Evolutionary conservation across 208 protist species (phyloP).

Genomic region (Porcisia deanei): DNA sequence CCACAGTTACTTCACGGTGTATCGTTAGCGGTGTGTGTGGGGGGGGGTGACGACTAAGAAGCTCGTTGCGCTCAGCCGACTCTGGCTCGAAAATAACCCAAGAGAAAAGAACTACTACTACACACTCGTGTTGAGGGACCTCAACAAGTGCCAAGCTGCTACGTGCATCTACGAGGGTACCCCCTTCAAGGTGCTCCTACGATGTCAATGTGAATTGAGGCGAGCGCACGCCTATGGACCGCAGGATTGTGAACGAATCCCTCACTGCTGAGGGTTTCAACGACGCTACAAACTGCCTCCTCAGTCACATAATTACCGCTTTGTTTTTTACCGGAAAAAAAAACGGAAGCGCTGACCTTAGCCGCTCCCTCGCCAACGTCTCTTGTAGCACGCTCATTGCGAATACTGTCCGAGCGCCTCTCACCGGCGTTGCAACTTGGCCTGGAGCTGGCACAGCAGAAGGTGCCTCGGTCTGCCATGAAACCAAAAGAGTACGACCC

Average conservation of each 20-base stretch:
- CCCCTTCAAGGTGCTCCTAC: slow-evolving; percentile 18
- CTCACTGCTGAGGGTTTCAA: slow-evolving; percentile 21
- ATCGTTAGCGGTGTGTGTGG: slow-evolving; percentile 9
- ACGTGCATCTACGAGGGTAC: slow-evolving; percentile 14
- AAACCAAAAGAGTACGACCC: too few species aligned
- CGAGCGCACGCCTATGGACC: slow-evolving; percentile 8
- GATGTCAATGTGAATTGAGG: slow-evolving; percentile 21
- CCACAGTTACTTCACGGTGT: background rate
- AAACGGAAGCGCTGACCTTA: slow-evolving; percentile 20
- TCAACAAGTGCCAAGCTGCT: background rate
- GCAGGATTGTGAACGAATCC: slow-evolving; percentile 22
- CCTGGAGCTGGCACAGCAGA: background rate
- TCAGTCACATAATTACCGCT: slow-evolving; percentile 22
- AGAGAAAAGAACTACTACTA: too few species aligned
- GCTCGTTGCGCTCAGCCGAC: too few species aligned
- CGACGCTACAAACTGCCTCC: slow-evolving; percentile 27
- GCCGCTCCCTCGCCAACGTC: slow-evolving; percentile 12
- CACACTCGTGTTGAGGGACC: too few species aligned
- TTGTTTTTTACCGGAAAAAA: slow-evolving; percentile 20
- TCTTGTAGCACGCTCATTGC: too few species aligned
- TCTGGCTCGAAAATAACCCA: too few species aligned
- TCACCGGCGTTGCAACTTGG: background rate
- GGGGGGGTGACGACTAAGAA: too few species aligned
- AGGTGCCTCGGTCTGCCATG: background rate
- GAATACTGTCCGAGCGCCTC: background rate